Conservation (phyloP, 1,139 yeast genomes). For the Taphrina populina region DNA sequence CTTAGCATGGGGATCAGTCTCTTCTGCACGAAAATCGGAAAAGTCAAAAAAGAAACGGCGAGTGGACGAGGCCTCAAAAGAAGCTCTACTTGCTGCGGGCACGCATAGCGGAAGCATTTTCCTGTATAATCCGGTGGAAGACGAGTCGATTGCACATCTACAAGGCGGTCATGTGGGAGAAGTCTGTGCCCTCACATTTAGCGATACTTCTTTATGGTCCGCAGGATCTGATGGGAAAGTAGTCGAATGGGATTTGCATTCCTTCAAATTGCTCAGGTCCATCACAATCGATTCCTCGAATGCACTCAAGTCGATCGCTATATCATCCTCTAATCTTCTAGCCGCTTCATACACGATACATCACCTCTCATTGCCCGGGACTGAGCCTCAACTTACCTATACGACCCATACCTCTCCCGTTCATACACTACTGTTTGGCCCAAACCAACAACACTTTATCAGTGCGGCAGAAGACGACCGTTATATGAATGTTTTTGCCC, state of each 20-base stretch:
- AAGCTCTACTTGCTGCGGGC: slow-evolving; percentile 59
- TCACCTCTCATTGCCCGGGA: slow-evolving; percentile 46
- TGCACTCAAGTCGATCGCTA: slow-evolving; percentile 37
- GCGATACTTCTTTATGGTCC: slow-evolving; percentile 59
- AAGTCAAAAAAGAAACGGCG: slow-evolving; percentile 46
- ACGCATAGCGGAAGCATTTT: slow-evolving; percentile 64
- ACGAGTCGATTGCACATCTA: slow-evolving; percentile 56
- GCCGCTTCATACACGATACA: slow-evolving; percentile 43
- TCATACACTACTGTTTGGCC: slow-evolving; percentile 47
- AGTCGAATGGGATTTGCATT: slow-evolving; percentile 60
- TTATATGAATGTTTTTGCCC: slow-evolving; percentile 67
- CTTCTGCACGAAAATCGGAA: slow-evolving; percentile 36
- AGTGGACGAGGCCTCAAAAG: slow-evolving; percentile 42
- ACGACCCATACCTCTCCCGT: slow-evolving; percentile 77
- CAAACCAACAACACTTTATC: slow-evolving; percentile 47
- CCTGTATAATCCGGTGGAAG: slow-evolving; percentile 66
- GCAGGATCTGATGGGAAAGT: slow-evolving; percentile 63
- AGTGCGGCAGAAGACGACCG: slow-evolving; percentile 77
- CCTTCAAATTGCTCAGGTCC: slow-evolving; percentile 2
- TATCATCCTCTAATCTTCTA: slow-evolving; percentile 51
- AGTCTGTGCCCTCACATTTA: slow-evolving; percentile 49
- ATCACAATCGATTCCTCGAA: slow-evolving; percentile 40
- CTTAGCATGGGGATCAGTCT: slow-evolving; percentile 55
- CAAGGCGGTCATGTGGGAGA: slow-evolving; percentile 55
- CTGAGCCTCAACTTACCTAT: slow-evolving; percentile 49